Evolutionary conservation across 257 asterid species (phyloP), one percentile per base, ranked within the genome.

Genomic region (Nicotiana otophora): DNA sequence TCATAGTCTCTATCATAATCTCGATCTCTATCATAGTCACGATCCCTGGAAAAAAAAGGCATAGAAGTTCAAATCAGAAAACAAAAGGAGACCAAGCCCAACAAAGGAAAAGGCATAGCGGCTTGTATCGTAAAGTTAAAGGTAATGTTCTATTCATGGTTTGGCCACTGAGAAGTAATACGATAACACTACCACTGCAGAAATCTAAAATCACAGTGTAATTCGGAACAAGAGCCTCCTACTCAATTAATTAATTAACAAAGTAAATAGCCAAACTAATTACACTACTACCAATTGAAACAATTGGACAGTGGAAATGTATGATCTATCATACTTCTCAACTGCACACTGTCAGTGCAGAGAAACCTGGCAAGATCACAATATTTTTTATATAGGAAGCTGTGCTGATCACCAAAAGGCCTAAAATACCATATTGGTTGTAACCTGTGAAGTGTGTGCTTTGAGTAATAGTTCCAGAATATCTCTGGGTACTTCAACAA

Each of bases 291-390:
- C 67, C 83, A 77, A 62, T 55, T 67, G 33, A 63, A 58, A 83
- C 79, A 55, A 28, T 80, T 69, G 54, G 26, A 82, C 48, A 63
- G 33, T 7, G 62, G 55, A 78, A 81, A 78, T 96, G 93, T 94
- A 75, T 62, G 98, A 94, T 88, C 97, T 94, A 88, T 90, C 95
- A 93, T 94, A 96, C 99, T 96, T 96, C 97, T 96, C 98, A 81
- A 74, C 98, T 96, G 99, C 97, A 93, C 98, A 93, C 98, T 94
- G 95, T 93, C 98, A 96, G 91, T 94, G 98, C 98, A 94, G 96
- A 89, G 97, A 94, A 94, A 94, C 98, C 99, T 96, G 98, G 99
- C 88, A 91, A 95, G 98, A 90, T 88, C 97, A 88, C 82, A 68
- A 67, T 67, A 65, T 67, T 76, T 91, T 85, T 20, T 80, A 69